Evolutionary conservation across 345 rosid species (phyloP).

Genomic region (Melaleuca alternifolia): DNA sequence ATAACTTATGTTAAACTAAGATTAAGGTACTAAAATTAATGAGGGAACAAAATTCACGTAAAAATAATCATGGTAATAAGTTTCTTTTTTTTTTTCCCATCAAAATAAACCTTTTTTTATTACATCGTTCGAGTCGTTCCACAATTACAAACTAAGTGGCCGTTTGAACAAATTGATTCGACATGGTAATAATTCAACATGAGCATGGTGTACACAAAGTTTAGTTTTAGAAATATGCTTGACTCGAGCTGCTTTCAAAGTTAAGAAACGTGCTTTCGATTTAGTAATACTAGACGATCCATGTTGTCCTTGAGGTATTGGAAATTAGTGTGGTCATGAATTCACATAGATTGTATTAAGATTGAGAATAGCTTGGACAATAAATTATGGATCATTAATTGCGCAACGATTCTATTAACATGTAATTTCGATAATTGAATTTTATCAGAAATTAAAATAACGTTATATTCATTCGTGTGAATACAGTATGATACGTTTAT

Average conservation of each 20-base stretch:
- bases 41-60: background rate
- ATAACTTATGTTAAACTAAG: background rate
- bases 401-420: background rate
- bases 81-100: too few relatives aligned
- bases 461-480: background rate
- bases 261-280: too few relatives aligned
- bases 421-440: background rate
- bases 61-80: background rate
- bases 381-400: background rate
- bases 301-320: background rate
- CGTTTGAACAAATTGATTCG: too few relatives aligned
- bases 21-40: background rate
- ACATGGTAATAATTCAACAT: background rate
- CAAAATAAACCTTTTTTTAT: too few relatives aligned
- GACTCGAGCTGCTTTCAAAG: background rate
- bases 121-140: too few relatives aligned
- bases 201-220: background rate
- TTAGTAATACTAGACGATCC: background rate
- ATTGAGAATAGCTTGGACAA: background rate
- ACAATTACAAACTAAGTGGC: too few relatives aligned
- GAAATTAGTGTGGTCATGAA: background rate
- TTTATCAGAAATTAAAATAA: background rate
- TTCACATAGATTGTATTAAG: background rate
- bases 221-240: background rate
- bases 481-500: background rate